Conservation (phyloP, 2,329 filamentous ascomycete genomes). For the Chaetomiaceae sp. region DNA sequence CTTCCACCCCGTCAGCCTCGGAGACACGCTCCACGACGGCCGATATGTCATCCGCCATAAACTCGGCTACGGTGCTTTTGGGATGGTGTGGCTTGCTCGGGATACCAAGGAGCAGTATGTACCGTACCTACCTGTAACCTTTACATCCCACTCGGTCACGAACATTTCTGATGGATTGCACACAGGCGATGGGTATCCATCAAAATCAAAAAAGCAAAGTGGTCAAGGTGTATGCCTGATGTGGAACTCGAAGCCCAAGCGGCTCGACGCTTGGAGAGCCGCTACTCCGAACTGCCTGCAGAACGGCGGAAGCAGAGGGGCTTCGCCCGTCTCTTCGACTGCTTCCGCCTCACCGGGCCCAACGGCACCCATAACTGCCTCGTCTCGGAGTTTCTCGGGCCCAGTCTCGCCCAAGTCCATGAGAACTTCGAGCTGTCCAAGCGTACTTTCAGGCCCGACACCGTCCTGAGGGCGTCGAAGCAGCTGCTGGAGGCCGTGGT, state of each 20-base stretch:
- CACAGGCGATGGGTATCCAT: not conserved
- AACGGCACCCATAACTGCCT: not conserved
- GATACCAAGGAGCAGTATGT: not conserved
- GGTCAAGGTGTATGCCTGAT: not conserved
- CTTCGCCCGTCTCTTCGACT: not conserved
- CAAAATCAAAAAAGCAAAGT: not conserved
- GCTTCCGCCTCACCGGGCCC: not conserved
- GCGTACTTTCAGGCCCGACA: not conserved
- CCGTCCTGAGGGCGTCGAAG: not conserved
- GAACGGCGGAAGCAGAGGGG: not conserved
- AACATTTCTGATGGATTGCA: too few relatives aligned
- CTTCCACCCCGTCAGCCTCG: not conserved
- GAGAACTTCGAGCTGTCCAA: not conserved
- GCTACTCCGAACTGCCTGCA: not conserved
- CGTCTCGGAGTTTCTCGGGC: not conserved
- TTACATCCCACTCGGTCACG: too few relatives aligned
- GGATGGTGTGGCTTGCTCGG: not conserved
- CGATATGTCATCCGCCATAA: not conserved
- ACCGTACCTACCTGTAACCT: not conserved
- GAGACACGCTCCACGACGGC: not conserved
- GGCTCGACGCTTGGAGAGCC: not conserved
- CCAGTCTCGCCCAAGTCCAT: not conserved
- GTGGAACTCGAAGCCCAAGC: not conserved
- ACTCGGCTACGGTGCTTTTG: not conserved
- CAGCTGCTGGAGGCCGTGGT: not conserved